A percentile compares a stretch with the other conserved stretches of the same genome.
phyloP scores from a whole-genome alignment of 164 flowering plant genomes.

The Annona cherimola region DNA sequence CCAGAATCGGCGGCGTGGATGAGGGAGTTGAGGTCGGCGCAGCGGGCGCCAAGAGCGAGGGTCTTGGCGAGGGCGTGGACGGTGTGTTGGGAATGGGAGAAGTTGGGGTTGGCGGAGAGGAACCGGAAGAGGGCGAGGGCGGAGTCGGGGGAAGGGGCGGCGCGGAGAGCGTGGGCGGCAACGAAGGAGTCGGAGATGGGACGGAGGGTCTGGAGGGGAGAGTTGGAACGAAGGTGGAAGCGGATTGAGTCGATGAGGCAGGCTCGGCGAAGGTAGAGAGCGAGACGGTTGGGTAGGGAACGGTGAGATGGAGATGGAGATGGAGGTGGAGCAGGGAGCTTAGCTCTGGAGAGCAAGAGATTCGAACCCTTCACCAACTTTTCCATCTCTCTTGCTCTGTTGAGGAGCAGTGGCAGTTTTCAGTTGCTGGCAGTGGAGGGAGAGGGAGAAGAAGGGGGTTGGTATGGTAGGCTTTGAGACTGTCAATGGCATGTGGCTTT shows the following conservation, averaged over 20 bases:
- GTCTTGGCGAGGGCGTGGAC: constrained; percentile 58
- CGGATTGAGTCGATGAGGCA: constrained; percentile 70
- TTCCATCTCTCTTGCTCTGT: neutral
- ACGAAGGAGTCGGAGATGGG: constrained; percentile 60
- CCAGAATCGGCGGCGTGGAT: constrained; percentile 49
- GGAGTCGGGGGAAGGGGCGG: constrained; percentile 70
- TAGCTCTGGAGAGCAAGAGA: constrained; percentile 19
- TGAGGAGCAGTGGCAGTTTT: neutral
- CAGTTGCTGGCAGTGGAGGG: neutral
- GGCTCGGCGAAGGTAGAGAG: constrained; percentile 70
- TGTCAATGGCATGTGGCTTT: neutral
- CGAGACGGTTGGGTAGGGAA: constrained; percentile 33
- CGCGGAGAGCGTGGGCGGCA: constrained; percentile 59
- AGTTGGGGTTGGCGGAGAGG: constrained; percentile 38
- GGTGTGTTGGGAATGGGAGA: constrained; percentile 34
- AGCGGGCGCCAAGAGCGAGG: constrained; percentile 46
- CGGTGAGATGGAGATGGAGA: neutral
- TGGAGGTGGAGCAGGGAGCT: constrained; percentile 22
- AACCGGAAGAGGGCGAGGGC: constrained; percentile 52
- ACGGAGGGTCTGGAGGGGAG: constrained; percentile 33
- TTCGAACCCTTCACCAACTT: neutral
- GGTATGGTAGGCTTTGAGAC: neutral
- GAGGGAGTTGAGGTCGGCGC: constrained; percentile 40
- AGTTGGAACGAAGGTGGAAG: constrained; percentile 48
- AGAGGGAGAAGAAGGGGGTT: neutral